These are phyloP conservation scores for Ambrosia artemisiifolia DNA, from an alignment of 129 eudicot species.

Conservation along the genomic window DNA sequence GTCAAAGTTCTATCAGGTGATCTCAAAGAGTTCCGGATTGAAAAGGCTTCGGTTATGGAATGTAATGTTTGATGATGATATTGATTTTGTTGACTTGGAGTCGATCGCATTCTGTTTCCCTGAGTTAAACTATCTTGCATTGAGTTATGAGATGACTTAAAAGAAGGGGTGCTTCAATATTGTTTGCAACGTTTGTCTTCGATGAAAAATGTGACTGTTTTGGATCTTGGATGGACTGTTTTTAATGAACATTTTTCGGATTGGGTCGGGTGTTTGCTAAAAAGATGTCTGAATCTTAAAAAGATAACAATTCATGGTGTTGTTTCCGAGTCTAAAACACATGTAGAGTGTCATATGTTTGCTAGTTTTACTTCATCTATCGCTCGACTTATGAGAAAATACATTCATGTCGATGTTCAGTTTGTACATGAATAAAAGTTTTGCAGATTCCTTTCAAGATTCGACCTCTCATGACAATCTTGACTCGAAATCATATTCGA, in stretches of 20 bases:
- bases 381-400: conserved; percentile 64
- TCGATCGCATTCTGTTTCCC: conserved; percentile 60
- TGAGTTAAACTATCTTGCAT: conserved; percentile 40
- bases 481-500: background rate
- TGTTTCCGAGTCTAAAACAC: conserved; percentile 55
- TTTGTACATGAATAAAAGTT: conserved; percentile 48
- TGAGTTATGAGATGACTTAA: conserved; percentile 53
- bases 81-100: conserved; percentile 64
- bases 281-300: conserved; percentile 50
- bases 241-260: conserved; percentile 51
- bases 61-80: conserved; percentile 71
- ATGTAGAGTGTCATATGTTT: conserved; percentile 47
- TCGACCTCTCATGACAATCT: conserved; percentile 1
- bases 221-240: conserved; percentile 73
- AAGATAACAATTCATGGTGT: conserved; percentile 54
- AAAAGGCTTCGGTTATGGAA: conserved; percentile 63
- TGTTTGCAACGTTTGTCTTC: background rate
- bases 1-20: conserved; percentile 65
- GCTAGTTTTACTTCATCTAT: conserved; percentile 64
- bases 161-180: background rate
- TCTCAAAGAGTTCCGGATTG: conserved; percentile 55
- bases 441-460: background rate
- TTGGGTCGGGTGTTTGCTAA: conserved; percentile 53
- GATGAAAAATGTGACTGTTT: background rate
- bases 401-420: conserved; percentile 57